Base-by-base conservation (phyloP, 345 rosid species). In the Linum lewisii region DNA sequence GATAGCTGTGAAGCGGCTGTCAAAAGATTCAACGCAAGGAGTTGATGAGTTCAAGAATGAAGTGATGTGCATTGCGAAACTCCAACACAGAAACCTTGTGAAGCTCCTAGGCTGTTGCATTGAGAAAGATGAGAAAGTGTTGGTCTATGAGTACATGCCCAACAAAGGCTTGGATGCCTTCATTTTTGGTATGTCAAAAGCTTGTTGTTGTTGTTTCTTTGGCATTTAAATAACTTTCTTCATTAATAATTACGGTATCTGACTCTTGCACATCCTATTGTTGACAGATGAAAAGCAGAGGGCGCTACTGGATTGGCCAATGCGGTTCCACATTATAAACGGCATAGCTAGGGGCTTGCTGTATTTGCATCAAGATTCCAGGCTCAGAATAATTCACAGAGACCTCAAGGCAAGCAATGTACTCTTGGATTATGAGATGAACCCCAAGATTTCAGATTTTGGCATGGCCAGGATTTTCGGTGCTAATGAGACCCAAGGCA, bases 331-430 rank as follows among this genome's bases (percentile, higher is more conserved):
- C 2, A 72, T 78, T n/a, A 74, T 78, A 34, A 63, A 60, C 18
- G 78, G 82, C 32, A 72, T 78, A 18, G 72, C 77, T n/a, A 50
- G 77, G 6, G 82, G 79, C 19, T 61, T 78, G 25, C 78, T 74
- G 44, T 78, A 74, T 36, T 76, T 78, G 21, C 82, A 78, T 37
- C 73, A 74, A 66, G 82, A 74, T 64, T 78, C 79, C 0, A 63
- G 79, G 24, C 51, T 78, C 9, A 71, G 79, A 54, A 65, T 73
- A 15, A 73, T 73, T 4, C 73, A 69, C 24, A 65, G 73, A 58
- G 73, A 73, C 32, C 68, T 74, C 6, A 74, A 78, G 58, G 68
- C 68, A 0, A 52, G 82, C 58, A 78, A 74, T 45, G 24, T 78
- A 13, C 21, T 78, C 51, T 57, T 78, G 20, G 75, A 78, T 37